These are phyloP conservation scores for Neurospora sp. DNA, from an alignment of 495 filamentous ascomycete genomes.

Conservation along the genomic window DNA sequence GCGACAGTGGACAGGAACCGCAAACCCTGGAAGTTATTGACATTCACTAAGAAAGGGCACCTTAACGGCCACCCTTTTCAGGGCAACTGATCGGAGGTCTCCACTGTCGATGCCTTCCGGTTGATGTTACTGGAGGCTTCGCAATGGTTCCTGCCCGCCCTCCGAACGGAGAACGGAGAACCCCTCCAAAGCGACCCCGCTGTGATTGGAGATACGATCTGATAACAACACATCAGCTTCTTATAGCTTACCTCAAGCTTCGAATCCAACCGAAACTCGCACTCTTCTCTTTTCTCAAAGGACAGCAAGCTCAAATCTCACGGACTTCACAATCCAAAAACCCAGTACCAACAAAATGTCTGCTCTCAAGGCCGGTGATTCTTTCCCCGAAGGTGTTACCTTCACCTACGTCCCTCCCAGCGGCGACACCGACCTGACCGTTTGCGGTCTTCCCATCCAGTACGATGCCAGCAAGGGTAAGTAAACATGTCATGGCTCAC, in stretches of 20 bases:
- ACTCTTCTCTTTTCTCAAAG: background rate
- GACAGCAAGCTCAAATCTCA: background rate
- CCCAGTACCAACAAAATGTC: constrained; percentile 44
- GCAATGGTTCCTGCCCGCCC: background rate
- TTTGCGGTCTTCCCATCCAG: constrained; percentile 68
- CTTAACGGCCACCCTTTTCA: background rate
- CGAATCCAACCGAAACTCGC: background rate
- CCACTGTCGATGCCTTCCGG: background rate
- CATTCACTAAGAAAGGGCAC: background rate
- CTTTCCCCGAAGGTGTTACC: constrained; percentile 67
- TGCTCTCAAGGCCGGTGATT: constrained; percentile 66
- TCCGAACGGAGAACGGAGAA: background rate
- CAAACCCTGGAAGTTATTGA: background rate
- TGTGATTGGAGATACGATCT: background rate
- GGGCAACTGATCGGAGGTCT: background rate
- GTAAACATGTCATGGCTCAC: background rate
- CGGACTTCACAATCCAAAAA: background rate
- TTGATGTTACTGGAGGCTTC: background rate
- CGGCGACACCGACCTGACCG: constrained; percentile 53
- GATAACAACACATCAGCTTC: background rate
- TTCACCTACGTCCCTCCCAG: constrained; percentile 74
- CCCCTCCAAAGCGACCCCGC: background rate
- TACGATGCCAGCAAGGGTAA: constrained; percentile 71
- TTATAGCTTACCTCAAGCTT: background rate
- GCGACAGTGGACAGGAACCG: background rate